These are phyloP conservation scores for Anthracocystis setariae DNA, from an alignment of 1,284 basidiomycete species.

Conservation along the genomic window DNA sequence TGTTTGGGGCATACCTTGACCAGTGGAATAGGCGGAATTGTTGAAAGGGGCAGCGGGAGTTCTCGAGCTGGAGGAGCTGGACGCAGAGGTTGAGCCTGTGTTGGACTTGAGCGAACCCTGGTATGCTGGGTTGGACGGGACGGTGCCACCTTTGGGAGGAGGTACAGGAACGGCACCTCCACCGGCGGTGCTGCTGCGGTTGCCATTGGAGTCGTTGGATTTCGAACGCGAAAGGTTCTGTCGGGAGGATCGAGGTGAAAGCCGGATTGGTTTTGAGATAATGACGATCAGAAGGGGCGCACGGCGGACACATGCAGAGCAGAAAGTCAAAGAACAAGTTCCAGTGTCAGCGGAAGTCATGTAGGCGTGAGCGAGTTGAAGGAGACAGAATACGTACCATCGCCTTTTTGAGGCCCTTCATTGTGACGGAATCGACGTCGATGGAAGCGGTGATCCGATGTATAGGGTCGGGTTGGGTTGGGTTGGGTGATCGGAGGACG, in stretches of 20 bases:
- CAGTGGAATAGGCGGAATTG: constrained; percentile 24
- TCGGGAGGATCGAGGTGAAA: background rate
- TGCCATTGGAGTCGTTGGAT: constrained; percentile 58
- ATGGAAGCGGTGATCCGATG: background rate
- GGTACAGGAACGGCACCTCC: constrained; percentile 51
- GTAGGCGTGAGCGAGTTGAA: background rate
- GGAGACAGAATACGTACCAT: constrained; percentile 59
- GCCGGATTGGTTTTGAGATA: background rate
- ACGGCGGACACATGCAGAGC: background rate
- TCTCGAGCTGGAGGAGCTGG: constrained; percentile 51
- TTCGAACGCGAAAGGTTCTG: constrained; percentile 66
- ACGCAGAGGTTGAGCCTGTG: constrained; percentile 40
- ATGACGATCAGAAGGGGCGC: background rate
- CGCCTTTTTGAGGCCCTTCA: constrained; percentile 68
- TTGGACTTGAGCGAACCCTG: constrained; percentile 56
- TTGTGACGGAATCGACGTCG: constrained; percentile 24
- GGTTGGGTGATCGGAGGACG: background rate
- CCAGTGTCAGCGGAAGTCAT: background rate
- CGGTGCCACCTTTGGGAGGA: constrained; percentile 57
- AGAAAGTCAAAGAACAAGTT: background rate
- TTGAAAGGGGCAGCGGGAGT: constrained; percentile 21
- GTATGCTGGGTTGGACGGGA: constrained; percentile 52
- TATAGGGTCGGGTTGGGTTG: background rate
- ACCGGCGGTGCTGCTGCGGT: constrained; percentile 46
- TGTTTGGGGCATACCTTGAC: constrained; percentile 48